Evolutionary conservation across 2,329 filamentous ascomycete species (phyloP), one percentile per base, ranked within the genome.

Genomic region (Nothophoma quercina): DNA sequence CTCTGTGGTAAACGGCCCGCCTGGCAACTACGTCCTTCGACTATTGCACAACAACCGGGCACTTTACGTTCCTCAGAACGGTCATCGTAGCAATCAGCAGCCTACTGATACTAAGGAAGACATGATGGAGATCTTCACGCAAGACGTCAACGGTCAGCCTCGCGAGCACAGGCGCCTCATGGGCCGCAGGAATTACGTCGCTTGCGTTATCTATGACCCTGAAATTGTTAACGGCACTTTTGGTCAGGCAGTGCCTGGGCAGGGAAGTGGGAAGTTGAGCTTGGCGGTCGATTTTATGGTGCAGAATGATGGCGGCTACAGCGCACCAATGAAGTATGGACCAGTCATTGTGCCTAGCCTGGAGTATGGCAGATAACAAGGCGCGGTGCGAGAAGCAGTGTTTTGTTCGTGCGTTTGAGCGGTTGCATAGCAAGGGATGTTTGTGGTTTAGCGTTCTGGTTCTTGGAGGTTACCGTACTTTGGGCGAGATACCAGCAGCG

Each of bases 41-140:
- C 84, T 99, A 69, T 86, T 99, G n/a, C 92, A 98, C 81, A 95
- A 89, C 80, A 93, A 93, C 78, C 95, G 93, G 75, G 85, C 90
- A 29, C 85, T 98, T 22, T 99, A 97, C 74, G 83, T 99, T 47
- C 95, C 95, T 0, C 82, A 85, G 47, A 99, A 99, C 74, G 93
- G 93, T n/a, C 84, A 87, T 62, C 81, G 85, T 59, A 83, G 80
- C 54, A 82, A 83, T 1, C 86, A 91, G 50, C 84, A 85, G 60
- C 87, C 89, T 1, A 88, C 88, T 1, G 95, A 99, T 73, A 99
- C 95, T 38, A 98, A 99, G 76, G 95, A 99, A 75, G 95, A 99
- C 77, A 99, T 99, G 95, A 96, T 99, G 90, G 95, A 99, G 79
- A 96, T 99, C 62, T 99, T 99, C 83, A 91, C 95, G 67, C 90